A percentile compares a stretch with the other conserved stretches of the same genome.
These are phyloP conservation scores for Metarhizium rileyi DNA, from an alignment of 2,329 filamentous ascomycete species.

Conservation along the genomic window DNA sequence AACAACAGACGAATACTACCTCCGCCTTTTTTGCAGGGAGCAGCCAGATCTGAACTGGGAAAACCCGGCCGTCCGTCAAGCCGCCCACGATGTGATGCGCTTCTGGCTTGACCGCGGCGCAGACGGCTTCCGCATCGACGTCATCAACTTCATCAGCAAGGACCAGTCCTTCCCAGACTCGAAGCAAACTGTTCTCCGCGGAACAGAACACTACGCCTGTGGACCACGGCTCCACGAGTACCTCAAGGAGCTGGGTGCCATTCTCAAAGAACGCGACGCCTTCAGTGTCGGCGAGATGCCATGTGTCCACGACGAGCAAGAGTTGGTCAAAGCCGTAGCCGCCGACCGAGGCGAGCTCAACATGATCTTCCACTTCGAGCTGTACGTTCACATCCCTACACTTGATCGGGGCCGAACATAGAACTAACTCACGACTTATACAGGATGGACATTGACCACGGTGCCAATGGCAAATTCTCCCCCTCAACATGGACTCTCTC, in stretches of 20 bases:
- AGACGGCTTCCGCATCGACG: conserved; percentile 57
- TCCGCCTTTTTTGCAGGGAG: conserved; percentile 58
- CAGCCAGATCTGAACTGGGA: conserved; percentile 78
- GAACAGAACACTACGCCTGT: conserved; percentile 41
- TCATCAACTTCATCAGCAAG: conserved; percentile 60
- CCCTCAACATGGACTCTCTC: conserved; percentile 34
- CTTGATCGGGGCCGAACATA: not conserved
- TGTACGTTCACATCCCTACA: conserved; percentile 26
- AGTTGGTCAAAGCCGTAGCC: conserved; percentile 39
- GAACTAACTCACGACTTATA: not conserved
- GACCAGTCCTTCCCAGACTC: conserved; percentile 45
- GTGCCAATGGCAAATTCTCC: conserved; percentile 33
- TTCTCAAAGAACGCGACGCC: conserved; percentile 36
- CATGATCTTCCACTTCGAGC: conserved; percentile 67
- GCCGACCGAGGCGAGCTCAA: conserved; percentile 50
- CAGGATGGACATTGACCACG: conserved; percentile 41
- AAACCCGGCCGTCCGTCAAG: conserved; percentile 51
- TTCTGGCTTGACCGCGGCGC: conserved; percentile 66
- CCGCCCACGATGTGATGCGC: conserved; percentile 57
- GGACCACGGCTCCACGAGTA: conserved; percentile 39
- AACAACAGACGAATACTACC: conserved; percentile 43
- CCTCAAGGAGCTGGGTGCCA: conserved; percentile 33
- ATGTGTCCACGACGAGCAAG: conserved; percentile 29
- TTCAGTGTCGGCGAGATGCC: conserved; percentile 45
- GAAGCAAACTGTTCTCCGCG: conserved; percentile 19